phyloP scores from a whole-genome alignment of 257 asterid genomes.

The Galeopsis tetrahit region DNA sequence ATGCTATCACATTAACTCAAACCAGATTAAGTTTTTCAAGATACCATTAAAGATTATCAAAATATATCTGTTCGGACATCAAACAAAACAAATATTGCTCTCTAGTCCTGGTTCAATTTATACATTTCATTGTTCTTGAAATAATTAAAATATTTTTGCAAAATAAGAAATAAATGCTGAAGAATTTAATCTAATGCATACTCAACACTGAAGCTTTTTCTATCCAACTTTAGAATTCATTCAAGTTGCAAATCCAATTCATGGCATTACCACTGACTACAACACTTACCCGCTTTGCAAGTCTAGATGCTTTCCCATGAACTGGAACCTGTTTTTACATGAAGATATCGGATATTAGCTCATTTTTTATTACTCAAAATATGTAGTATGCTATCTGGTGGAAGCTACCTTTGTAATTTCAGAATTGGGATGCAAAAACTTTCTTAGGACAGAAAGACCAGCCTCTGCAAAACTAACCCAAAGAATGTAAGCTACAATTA shows the following conservation, averaged over 20 bases:
- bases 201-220: background rate
- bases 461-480: slow-evolving; percentile 59
- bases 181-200: background rate
- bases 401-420: slow-evolving; percentile 61
- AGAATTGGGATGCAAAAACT: slow-evolving; percentile 71
- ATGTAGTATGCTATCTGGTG: slow-evolving; percentile 20
- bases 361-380: slow-evolving; percentile 14
- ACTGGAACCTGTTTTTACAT: slow-evolving; percentile 77
- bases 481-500: slow-evolving; percentile 21
- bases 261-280: background rate
- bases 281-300: slow-evolving; percentile 89
- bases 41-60: background rate
- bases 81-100: background rate
- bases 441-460: slow-evolving; percentile 87
- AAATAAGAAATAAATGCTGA: slow-evolving; percentile 7
- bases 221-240: background rate
- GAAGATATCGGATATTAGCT: slow-evolving; percentile 50
- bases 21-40: slow-evolving; percentile 9
- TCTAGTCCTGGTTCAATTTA: slow-evolving; percentile 15
- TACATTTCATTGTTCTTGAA: slow-evolving; percentile 3
- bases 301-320: slow-evolving; percentile 78
- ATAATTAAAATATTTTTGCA: background rate
- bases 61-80: background rate
- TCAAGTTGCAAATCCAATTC: slow-evolving; percentile 2
- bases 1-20: background rate